phyloP scores from a whole-genome alignment of 2,329 filamentous ascomycete genomes.

The Hortaea werneckii region DNA sequence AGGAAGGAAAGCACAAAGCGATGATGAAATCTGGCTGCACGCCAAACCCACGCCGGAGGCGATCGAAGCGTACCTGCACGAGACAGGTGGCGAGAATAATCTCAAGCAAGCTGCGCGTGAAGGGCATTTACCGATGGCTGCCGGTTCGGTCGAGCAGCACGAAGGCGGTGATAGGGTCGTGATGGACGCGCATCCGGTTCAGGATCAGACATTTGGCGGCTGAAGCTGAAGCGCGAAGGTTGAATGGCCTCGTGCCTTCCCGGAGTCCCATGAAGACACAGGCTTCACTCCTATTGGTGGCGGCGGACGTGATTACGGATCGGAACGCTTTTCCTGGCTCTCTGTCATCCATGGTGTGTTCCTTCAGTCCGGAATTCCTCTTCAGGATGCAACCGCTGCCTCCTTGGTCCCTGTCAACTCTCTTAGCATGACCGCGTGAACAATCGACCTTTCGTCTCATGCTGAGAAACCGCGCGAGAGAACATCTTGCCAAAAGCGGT shows the following conservation, averaged over 20 bases:
- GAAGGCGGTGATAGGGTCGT: not conserved
- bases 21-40: constrained; percentile 47
- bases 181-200: not conserved
- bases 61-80: constrained; percentile 10
- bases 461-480: too few species aligned
- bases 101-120: constrained; percentile 4
- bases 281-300: too few species aligned
- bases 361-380: too few species aligned
- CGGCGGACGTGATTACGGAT: too few species aligned
- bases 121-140: constrained; percentile 4
- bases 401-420: too few species aligned
- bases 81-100: not conserved
- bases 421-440: too few species aligned
- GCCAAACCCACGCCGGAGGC: constrained; percentile 25
- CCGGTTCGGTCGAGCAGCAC: not conserved
- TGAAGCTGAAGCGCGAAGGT: too few species aligned
- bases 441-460: too few species aligned
- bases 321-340: too few species aligned
- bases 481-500: too few species aligned
- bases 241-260: not conserved
- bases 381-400: too few species aligned
- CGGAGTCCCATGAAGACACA: not conserved
- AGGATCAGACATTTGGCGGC: not conserved
- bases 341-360: too few species aligned
- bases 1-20: constrained; percentile 26